These are phyloP conservation scores for Laguncularia racemosa DNA, from an alignment of 345 rosid species.

Conservation along the genomic window DNA sequence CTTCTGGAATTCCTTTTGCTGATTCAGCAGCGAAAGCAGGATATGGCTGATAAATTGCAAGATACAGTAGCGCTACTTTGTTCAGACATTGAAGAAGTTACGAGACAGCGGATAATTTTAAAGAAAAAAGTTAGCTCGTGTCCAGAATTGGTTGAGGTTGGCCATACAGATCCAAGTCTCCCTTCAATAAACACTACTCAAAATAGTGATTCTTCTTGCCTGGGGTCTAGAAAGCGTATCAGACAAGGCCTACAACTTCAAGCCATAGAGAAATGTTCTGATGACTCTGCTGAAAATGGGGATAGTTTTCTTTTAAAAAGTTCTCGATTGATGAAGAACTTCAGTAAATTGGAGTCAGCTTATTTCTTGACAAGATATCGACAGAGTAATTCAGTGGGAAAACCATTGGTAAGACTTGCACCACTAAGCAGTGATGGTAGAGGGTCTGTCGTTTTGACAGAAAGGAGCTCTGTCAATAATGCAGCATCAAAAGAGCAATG, in stretches of 20 bases:
- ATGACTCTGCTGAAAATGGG: slow-evolving; percentile 32
- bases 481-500: slow-evolving; percentile 37
- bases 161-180: slow-evolving; percentile 31
- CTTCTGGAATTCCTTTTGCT: slow-evolving; percentile 81
- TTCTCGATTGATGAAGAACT: slow-evolving; percentile 77
- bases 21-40: slow-evolving; percentile 67
- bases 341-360: slow-evolving; percentile 82
- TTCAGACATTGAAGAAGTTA: slow-evolving; percentile 77
- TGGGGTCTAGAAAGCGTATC: slow-evolving; percentile 64
- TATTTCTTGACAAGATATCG: slow-evolving; percentile 74
- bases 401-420: slow-evolving; percentile 38
- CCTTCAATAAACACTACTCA: slow-evolving; percentile 28
- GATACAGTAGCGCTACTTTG: slow-evolving; percentile 63
- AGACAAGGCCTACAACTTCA: slow-evolving; percentile 35
- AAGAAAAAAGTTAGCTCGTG: slow-evolving; percentile 42
- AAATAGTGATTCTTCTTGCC: slow-evolving; percentile 40
- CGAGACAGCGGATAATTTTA: slow-evolving; percentile 43
- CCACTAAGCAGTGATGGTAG: slow-evolving; percentile 67
- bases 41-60: slow-evolving; percentile 60
- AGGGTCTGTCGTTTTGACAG: slow-evolving; percentile 60
- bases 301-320: slow-evolving; percentile 52
- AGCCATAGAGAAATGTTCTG: slow-evolving; percentile 33
- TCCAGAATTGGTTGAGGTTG: slow-evolving; percentile 36
- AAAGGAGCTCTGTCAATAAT: slow-evolving; percentile 71
- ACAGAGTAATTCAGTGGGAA: slow-evolving; percentile 46